Evolutionary conservation across 306 rosid species (phyloP).

Genomic region (Vachellia pachyceras): DNA sequence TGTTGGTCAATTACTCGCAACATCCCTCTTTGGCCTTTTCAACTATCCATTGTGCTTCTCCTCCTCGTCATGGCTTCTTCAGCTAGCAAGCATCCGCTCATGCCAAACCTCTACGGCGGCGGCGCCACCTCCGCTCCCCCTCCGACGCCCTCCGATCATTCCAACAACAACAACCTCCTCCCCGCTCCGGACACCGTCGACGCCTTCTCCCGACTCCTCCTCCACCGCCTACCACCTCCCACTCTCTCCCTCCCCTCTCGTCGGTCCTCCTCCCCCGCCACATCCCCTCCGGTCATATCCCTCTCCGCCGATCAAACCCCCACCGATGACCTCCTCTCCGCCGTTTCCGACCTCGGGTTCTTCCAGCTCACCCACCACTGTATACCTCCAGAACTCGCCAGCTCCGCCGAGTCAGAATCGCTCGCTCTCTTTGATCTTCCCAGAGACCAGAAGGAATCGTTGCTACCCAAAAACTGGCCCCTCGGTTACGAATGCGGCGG

Average conservation of each 20-base stretch:
- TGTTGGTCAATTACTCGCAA: not conserved
- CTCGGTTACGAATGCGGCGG: constrained; percentile 60
- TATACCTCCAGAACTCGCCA: constrained; percentile 58
- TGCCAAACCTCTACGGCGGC: constrained; percentile 53
- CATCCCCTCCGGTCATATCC: constrained; percentile 59
- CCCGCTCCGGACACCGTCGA: constrained; percentile 62
- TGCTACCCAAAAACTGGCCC: constrained; percentile 72
- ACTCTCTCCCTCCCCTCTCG: constrained; percentile 71
- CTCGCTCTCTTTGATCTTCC: constrained; percentile 65
- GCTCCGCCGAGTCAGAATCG: constrained; percentile 81
- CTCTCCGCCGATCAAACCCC: constrained; percentile 49
- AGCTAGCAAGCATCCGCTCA: constrained; percentile 51
- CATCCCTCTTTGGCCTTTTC: not conserved
- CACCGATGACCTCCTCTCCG: constrained; percentile 41
- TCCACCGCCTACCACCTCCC: constrained; percentile 82
- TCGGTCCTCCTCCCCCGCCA: constrained; percentile 51
- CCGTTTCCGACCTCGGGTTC: constrained; percentile 64
- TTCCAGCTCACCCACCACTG: constrained; percentile 71
- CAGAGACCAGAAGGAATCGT: constrained; percentile 47
- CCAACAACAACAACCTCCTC: constrained; percentile 40
- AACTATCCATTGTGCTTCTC: too few species aligned
- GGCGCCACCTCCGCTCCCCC: constrained; percentile 92
- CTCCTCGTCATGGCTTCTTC: constrained; percentile 63
- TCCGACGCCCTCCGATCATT: constrained; percentile 71
- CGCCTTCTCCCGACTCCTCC: constrained; percentile 72